Percentiles rank a stretch among this genome's conserved stretches.
Conservation (phyloP, 805 yeast species). For the Saccharomycopsis capsularis region DNA sequence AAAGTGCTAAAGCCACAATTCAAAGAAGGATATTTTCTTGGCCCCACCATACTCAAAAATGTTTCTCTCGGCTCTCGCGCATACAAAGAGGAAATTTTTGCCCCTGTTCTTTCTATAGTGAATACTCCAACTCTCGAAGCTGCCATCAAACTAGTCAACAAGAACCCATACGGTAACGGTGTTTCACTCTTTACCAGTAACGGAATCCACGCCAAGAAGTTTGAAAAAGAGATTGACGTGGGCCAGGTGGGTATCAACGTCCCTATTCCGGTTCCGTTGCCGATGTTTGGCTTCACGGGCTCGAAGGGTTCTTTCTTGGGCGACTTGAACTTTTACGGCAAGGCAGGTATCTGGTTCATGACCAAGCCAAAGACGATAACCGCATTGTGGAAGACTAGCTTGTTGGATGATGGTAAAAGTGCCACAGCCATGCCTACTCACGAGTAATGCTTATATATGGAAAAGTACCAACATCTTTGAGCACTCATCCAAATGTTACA, state of each 20-base stretch:
- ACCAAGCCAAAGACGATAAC: slow-evolving; percentile 75
- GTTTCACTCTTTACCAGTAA: slow-evolving; percentile 62
- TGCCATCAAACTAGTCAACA: slow-evolving; percentile 58
- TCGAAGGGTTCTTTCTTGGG: slow-evolving; percentile 70
- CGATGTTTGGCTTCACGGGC: slow-evolving; percentile 77
- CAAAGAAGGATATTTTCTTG: slow-evolving; percentile 62
- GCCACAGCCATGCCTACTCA: slow-evolving; percentile 18
- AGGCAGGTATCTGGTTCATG: slow-evolving; percentile 64
- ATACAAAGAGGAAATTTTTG: slow-evolving; percentile 69
- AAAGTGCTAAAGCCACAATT: slow-evolving; percentile 30
- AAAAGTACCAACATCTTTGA: too few relatives aligned
- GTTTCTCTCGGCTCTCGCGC: slow-evolving; percentile 59
- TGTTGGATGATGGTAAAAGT: not conserved
- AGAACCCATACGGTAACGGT: slow-evolving; percentile 64
- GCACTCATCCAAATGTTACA: too few relatives aligned
- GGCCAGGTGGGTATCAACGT: slow-evolving; percentile 77
- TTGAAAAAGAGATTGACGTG: slow-evolving; percentile 59
- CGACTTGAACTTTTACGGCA: slow-evolving; percentile 73
- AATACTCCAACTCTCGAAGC: slow-evolving; percentile 63
- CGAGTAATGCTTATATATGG: slow-evolving; percentile 1
- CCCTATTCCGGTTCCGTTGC: slow-evolving; percentile 76
- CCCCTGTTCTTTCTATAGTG: slow-evolving; percentile 61
- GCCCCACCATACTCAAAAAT: slow-evolving; percentile 59
- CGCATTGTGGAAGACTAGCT: slow-evolving; percentile 45
- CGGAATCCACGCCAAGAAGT: slow-evolving; percentile 64